Conservation (phyloP, 2,329 filamentous ascomycete genomes). For the Hypoxylon sp. region DNA sequence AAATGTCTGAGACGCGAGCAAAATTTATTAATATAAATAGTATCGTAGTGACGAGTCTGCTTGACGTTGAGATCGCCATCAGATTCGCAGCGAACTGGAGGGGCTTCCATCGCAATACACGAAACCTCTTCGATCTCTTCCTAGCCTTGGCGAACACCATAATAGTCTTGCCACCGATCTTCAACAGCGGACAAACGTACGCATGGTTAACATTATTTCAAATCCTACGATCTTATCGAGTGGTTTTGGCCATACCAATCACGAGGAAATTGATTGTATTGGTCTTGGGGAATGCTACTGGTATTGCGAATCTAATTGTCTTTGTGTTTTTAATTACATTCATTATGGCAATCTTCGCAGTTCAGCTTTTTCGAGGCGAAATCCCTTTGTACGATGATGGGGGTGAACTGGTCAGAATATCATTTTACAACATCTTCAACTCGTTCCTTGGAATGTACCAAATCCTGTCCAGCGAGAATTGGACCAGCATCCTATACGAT, state of each 20-base stretch:
- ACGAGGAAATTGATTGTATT: slow-evolving; percentile 88
- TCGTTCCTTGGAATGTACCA: slow-evolving; percentile 99
- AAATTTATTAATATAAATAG: slow-evolving; percentile 81
- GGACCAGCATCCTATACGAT: slow-evolving; percentile 89
- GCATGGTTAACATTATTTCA: slow-evolving; percentile 94
- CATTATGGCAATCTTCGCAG: slow-evolving; percentile 91
- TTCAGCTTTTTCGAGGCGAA: slow-evolving; percentile 92
- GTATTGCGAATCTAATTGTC: slow-evolving; percentile 93
- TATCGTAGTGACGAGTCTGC: slow-evolving; percentile 80
- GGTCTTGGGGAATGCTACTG: slow-evolving; percentile 90
- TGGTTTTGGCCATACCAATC: slow-evolving; percentile 89
- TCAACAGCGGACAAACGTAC: slow-evolving; percentile 78
- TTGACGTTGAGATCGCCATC: slow-evolving; percentile 86
- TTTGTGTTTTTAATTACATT: slow-evolving; percentile 98
- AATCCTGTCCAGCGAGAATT: slow-evolving; percentile 94
- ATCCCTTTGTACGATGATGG: slow-evolving; percentile 74
- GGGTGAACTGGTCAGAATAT: slow-evolving; percentile 77
- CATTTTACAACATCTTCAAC: slow-evolving; percentile 94
- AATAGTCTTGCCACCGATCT: slow-evolving; percentile 88
- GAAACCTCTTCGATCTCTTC: slow-evolving; percentile 84
- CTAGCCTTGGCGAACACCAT: slow-evolving; percentile 86
- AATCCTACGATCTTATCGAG: slow-evolving; percentile 90
- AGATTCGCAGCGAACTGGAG: slow-evolving; percentile 86
- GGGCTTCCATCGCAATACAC: slow-evolving; percentile 79
- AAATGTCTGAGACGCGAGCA: slow-evolving; percentile 75